Evolutionary conservation across 768 basidiomycete species (phyloP).

Genomic region (Trametes cinnabarina): DNA sequence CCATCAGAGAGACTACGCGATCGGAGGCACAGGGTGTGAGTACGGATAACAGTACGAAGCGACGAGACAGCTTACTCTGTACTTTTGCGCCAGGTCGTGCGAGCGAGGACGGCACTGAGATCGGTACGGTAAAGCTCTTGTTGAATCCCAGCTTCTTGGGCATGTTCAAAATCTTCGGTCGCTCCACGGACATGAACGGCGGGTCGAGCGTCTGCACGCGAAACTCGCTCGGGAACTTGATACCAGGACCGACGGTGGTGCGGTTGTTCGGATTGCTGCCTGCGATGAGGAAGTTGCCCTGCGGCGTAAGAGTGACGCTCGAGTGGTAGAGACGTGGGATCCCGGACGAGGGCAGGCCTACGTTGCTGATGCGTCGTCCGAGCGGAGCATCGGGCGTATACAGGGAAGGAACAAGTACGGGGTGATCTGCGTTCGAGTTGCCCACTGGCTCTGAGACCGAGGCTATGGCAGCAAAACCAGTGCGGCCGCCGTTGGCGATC

Average conservation of each 20-base stretch:
- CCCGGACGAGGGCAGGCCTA: conserved; percentile 57
- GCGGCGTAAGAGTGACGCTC: conserved; percentile 72
- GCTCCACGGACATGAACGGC: conserved; percentile 65
- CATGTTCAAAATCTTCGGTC: conserved; percentile 49
- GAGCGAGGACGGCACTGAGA: conserved; percentile 40
- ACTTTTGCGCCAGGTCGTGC: conserved; percentile 33
- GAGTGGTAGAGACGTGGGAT: conserved; percentile 83
- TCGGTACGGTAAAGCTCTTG: conserved; percentile 45
- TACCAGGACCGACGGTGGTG: conserved; percentile 46
- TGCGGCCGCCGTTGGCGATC: conserved; percentile 72
- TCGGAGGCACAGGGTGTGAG: neutral
- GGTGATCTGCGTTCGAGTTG: conserved; percentile 73
- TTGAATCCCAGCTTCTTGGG: conserved; percentile 44
- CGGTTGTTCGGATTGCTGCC: conserved; percentile 85
- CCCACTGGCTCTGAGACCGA: conserved; percentile 70
- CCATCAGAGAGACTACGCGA: conserved; percentile 66
- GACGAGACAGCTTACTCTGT: conserved; percentile 38
- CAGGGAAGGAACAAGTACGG: conserved; percentile 62
- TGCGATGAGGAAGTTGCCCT: conserved; percentile 71
- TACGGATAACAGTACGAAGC: too few species aligned
- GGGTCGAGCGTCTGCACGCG: conserved; percentile 85
- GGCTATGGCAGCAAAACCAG: conserved; percentile 74
- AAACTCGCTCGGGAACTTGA: conserved; percentile 81
- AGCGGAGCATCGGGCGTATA: conserved; percentile 56
- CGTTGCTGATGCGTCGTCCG: conserved; percentile 56